Conservation (phyloP, 192 early-diverging fungal genomes). For the Allomyces arbusculus region DNA sequence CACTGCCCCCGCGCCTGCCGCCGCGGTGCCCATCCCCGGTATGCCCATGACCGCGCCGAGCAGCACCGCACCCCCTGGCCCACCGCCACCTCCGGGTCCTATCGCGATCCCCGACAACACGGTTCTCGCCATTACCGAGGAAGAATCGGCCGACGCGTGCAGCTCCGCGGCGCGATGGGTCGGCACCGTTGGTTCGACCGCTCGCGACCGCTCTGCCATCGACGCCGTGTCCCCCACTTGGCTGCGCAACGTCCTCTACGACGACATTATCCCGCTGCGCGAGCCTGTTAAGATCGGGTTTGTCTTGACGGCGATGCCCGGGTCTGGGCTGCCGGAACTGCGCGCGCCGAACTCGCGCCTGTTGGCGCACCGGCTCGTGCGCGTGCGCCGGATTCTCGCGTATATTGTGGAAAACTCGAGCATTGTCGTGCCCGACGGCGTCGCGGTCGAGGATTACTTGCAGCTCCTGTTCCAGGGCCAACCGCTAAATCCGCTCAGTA, state of each 20-base stretch:
- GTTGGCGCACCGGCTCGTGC: constrained; percentile 69
- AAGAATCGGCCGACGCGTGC: constrained; percentile 41
- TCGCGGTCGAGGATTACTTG: background rate
- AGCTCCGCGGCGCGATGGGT: constrained; percentile 50
- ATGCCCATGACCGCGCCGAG: constrained; percentile 1
- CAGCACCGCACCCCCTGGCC: constrained; percentile 15
- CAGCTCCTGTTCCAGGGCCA: background rate
- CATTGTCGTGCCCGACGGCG: background rate
- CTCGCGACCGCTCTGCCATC: constrained; percentile 12
- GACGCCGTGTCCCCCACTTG: constrained; percentile 61
- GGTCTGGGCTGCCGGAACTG: constrained; percentile 27
- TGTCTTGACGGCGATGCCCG: constrained; percentile 42
- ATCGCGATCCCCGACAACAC: constrained; percentile 41
- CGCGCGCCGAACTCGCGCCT: constrained; percentile 39
- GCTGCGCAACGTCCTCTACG: constrained; percentile 62
- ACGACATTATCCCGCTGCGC: constrained; percentile 45
- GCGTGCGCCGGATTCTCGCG: constrained; percentile 59
- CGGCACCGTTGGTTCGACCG: constrained; percentile 24
- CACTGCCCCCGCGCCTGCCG: background rate
- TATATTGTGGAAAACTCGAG: constrained; percentile 57
- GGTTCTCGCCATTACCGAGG: constrained; percentile 52
- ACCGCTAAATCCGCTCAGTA: background rate
- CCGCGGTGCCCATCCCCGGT: background rate
- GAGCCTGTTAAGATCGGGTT: constrained; percentile 72
- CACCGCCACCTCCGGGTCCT: constrained; percentile 24